Evolutionary conservation across 202 grass and related monocot genomes (phyloP).

Genomic region (Eragrostis tef): DNA sequence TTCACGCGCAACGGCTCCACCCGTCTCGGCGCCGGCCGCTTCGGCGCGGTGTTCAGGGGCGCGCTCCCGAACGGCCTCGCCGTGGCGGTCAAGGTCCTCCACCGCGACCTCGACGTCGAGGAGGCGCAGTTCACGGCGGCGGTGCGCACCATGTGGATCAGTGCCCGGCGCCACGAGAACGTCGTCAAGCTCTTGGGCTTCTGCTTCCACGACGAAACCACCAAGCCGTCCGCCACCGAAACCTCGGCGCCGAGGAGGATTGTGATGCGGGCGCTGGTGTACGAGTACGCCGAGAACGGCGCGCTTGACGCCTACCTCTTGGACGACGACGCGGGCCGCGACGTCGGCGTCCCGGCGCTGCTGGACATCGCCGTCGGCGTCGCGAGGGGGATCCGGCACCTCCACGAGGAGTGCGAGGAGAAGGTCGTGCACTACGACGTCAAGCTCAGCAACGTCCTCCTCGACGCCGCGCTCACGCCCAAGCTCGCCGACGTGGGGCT

Average conservation of each 20-base stretch:
- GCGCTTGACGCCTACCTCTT: neutral
- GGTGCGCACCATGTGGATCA: constrained; percentile 32
- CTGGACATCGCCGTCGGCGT: neutral
- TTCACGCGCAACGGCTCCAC: constrained; percentile 27
- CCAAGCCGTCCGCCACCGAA: too few species aligned
- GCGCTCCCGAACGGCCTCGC: constrained; percentile 39
- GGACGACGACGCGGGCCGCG: too few species aligned
- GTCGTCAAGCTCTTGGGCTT: constrained; percentile 53
- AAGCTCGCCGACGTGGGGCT: too few species aligned
- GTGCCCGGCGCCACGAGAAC: constrained; percentile 45
- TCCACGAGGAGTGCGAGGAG: constrained; percentile 87
- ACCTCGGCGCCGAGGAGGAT: too few species aligned
- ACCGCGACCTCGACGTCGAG: too few species aligned
- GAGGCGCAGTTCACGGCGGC: constrained; percentile 55
- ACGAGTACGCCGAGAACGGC: neutral
- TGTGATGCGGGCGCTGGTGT: constrained; percentile 19
- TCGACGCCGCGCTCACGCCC: constrained; percentile 4
- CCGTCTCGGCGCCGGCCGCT: constrained; percentile 25
- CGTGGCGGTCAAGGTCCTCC: constrained; percentile 19
- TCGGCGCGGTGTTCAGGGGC: neutral
- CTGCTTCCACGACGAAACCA: constrained; percentile 41
- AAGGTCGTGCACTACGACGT: constrained; percentile 89
- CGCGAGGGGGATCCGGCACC: constrained; percentile 55
- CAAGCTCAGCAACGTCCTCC: constrained; percentile 73
- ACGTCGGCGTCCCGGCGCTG: neutral